Percentiles rank a stretch among this genome's conserved stretches.
phyloP scores from a whole-genome alignment of 2,329 filamentous ascomycete species.

The Cryphonectria parasitica region DNA sequence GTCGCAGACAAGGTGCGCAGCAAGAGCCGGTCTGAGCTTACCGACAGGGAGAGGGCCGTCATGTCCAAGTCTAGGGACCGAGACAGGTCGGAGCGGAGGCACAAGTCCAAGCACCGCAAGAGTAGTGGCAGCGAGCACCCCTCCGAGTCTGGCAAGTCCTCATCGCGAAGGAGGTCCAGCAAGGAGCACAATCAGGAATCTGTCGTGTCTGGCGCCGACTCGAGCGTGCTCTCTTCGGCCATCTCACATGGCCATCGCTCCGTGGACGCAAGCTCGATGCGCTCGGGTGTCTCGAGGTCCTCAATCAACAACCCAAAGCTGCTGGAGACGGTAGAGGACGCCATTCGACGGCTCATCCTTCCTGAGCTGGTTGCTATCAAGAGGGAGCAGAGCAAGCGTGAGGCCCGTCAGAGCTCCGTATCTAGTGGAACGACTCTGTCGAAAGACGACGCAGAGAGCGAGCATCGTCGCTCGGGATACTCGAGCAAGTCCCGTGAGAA shows the following conservation, averaged over 20 bases:
- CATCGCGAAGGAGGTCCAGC: conserved; percentile 55
- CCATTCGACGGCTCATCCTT: conserved; percentile 84
- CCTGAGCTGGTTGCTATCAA: conserved; percentile 92
- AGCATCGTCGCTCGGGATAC: conserved; percentile 56
- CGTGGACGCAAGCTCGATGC: conserved; percentile 57
- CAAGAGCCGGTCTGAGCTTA: conserved; percentile 48
- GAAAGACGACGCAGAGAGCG: conserved; percentile 59
- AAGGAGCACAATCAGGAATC: conserved; percentile 55
- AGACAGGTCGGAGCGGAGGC: conserved; percentile 56
- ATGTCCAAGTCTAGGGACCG: conserved; percentile 43
- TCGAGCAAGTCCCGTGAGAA: conserved; percentile 60
- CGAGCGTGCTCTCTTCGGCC: conserved; percentile 58
- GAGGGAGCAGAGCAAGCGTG: conserved; percentile 80
- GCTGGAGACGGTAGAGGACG: conserved; percentile 89
- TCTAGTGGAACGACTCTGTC: conserved; percentile 61
- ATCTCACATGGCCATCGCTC: conserved; percentile 59
- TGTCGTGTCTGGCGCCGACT: conserved; percentile 56
- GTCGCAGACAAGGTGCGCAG: conserved; percentile 48
- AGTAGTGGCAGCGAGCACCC: conserved; percentile 55
- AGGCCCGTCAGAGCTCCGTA: conserved; percentile 69
- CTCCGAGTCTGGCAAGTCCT: conserved; percentile 50
- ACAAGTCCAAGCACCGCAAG: conserved; percentile 53
- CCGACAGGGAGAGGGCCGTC: conserved; percentile 36
- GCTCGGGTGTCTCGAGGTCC: conserved; percentile 59
- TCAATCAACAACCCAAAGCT: conserved; percentile 92